Base-by-base conservation (phyloP, 2,329 filamentous ascomycete genomes). In the Colletotrichum godetiae region DNA sequence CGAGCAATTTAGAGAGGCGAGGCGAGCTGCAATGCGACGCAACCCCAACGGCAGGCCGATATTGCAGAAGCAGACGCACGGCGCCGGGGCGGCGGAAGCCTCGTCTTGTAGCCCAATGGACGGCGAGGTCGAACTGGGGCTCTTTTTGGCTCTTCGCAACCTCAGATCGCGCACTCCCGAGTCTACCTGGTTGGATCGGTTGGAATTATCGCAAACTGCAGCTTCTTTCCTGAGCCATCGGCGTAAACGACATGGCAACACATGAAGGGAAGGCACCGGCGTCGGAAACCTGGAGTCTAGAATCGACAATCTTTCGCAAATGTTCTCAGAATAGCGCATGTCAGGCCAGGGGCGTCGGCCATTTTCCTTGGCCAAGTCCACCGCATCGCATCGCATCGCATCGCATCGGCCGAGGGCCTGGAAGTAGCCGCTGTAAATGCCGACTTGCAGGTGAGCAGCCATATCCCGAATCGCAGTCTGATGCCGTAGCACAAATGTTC, bases 21-120 rank as follows among this genome's bases (percentile, higher is more conserved):
- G 70, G 66, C 70, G 59, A 73, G 33, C 59, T 72, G 65, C 69
- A 64, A 65, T 73, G 66, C 66, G n/a, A 70, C 66, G 53, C 66
- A 59, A 68, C 58, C 37, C 24, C 56, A 33, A 62, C 56, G 57
- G 27, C 27, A 62, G 37, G 13, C 53, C 46, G 46, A 67, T 27
- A 52, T 61, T 61, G 65, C 69, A 63, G 58, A 27, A 35, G 53
- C 69, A 57, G 52, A 46, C 19, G 70, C 66, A 59, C 53, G 24
- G 53, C 42, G 59, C 59, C 66, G 66, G 49, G n/a, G 37, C 33
- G 29, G 68, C 10, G 63, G 56, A 52, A 42, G 13, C 29, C 4
- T 63, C 57, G 29, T 72, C 37, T 59, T 27, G 22, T 35, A 37
- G 24, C 31, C 59, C 53, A 69, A 69, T 70, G 15, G 33, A 27